A percentile compares a stretch with the other conserved stretches of the same genome.
These are phyloP conservation scores for Fusarium goolgardi DNA, from an alignment of 2,329 filamentous ascomycete genomes.

Conservation along the genomic window DNA sequence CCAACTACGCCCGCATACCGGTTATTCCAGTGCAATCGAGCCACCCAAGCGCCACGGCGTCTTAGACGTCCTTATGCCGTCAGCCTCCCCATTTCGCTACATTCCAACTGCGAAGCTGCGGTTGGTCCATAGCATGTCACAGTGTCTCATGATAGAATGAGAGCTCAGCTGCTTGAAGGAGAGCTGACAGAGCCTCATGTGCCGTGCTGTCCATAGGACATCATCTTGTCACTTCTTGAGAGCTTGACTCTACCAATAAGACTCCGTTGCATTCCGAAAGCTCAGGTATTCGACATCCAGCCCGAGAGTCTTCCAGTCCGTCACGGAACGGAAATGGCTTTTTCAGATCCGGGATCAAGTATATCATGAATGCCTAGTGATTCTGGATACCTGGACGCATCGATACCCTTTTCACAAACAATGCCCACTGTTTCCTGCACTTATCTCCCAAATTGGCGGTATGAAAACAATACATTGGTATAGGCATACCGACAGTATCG, in stretches of 20 bases:
- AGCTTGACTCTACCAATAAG: slow-evolving; percentile 4
- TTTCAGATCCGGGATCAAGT: slow-evolving; percentile 5
- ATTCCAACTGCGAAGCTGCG: background rate
- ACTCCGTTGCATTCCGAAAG: slow-evolving; percentile 11
- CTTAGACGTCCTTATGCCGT: background rate
- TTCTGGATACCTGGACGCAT: background rate
- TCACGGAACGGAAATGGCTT: slow-evolving; percentile 28
- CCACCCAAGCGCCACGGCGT: background rate
- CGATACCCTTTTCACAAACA: background rate
- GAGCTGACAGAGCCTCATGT: background rate
- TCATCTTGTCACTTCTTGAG: slow-evolving; percentile 5
- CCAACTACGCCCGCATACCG: background rate
- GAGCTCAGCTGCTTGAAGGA: background rate
- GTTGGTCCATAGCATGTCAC: background rate
- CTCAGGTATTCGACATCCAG: slow-evolving; percentile 5
- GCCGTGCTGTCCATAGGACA: background rate
- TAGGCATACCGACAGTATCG: background rate
- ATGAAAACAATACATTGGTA: background rate
- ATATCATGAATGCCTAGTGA: background rate
- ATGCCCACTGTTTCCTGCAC: background rate
- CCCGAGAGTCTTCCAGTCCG: background rate
- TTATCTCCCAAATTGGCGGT: background rate
- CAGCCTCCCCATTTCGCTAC: slow-evolving; percentile 14
- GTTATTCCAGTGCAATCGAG: background rate
- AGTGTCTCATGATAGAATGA: slow-evolving; percentile 11